Base-by-base conservation (phyloP, 305 asterid species). In the Fraxinus platypoda region DNA sequence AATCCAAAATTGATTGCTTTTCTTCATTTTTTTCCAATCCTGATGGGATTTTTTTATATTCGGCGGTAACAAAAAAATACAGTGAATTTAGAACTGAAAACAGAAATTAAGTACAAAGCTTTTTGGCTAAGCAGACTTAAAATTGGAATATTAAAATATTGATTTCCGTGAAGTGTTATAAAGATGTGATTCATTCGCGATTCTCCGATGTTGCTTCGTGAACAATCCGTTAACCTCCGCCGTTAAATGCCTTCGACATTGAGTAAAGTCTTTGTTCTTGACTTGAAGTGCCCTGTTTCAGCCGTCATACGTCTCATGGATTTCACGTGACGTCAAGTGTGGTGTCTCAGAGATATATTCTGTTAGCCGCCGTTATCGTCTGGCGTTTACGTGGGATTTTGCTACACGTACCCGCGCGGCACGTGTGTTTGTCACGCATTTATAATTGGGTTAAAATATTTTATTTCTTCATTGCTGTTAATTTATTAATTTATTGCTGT, bases 321-420 rank as follows among this genome's bases (percentile, higher is more conserved):
- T 62, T 21, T 23, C 6, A 62, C 72, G 30, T 9, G 64, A 15
- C 64, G 66, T 5, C 11, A 54, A 54, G 19, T 17, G 8, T 15
- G 0, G 9, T n/a, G 25, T 7, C 9, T 5, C 3, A n/a, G 9
- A 5, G 8, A 12, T 6, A 19, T 12, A 11, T 78, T 21, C 74
- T 33, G 7, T 78, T 59, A 34, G 74, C 21, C 57, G 25, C 12
- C 31, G 57, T 21, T 19, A 49, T 70, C 35, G 68, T 34, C 52
- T 81, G 79, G 43, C 33, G 84, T 77, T 15, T 84, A 80, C 85
- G 83, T 80, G 77, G 77, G 80, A 35, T 78, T 12, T 23, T n/a
- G 4, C 78, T 8, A 35, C n/a, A 59, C 59, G 21, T 49, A 52
- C 8, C 23, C 0, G 62, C 9, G 25, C 64, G 9, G 25, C 64